Evolutionary conservation across 495 filamentous ascomycete genomes (phyloP).

Genomic region (Pseudoneurospora amorphoporcata): DNA sequence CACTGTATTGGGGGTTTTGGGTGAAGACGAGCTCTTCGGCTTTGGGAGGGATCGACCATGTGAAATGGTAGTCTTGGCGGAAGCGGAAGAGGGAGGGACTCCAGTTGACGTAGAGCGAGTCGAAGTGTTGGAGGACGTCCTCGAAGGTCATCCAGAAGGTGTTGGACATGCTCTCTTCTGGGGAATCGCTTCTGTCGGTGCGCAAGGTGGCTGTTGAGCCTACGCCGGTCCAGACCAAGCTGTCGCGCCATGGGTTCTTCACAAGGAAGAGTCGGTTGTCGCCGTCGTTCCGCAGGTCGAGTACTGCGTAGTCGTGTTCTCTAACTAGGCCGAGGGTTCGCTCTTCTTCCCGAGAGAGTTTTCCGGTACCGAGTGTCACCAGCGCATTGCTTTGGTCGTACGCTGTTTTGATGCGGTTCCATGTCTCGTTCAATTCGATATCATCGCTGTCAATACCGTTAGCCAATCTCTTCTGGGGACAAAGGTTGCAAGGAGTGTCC

Average conservation of each 20-base stretch:
- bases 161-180: slow-evolving; percentile 39
- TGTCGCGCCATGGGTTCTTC: slow-evolving; percentile 94
- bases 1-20: slow-evolving; percentile 73
- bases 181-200: slow-evolving; percentile 3
- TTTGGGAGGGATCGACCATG: slow-evolving; percentile 63
- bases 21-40: slow-evolving; percentile 54
- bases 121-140: slow-evolving; percentile 78
- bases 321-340: slow-evolving; percentile 68
- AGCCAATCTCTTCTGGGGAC: not conserved
- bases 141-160: slow-evolving; percentile 88
- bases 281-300: slow-evolving; percentile 60
- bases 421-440: slow-evolving; percentile 59
- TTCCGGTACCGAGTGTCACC: slow-evolving; percentile 82
- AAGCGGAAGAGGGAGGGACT: slow-evolving; percentile 74
- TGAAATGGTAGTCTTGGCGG: slow-evolving; percentile 82
- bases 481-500: not conserved
- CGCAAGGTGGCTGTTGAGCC: slow-evolving; percentile 20
- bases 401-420: slow-evolving; percentile 63
- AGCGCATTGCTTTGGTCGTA: slow-evolving; percentile 76
- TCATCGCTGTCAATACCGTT: slow-evolving; percentile 44
- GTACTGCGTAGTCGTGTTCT: slow-evolving; percentile 89
- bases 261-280: slow-evolving; percentile 58
- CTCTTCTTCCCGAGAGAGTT: slow-evolving; percentile 62
- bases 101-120: slow-evolving; percentile 96
- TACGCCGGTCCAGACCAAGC: slow-evolving; percentile 49